Percentiles rank a stretch among this genome's conserved stretches.
Conservation (phyloP, 306 rosid genomes). For the Ochetophila trinervis region DNA sequence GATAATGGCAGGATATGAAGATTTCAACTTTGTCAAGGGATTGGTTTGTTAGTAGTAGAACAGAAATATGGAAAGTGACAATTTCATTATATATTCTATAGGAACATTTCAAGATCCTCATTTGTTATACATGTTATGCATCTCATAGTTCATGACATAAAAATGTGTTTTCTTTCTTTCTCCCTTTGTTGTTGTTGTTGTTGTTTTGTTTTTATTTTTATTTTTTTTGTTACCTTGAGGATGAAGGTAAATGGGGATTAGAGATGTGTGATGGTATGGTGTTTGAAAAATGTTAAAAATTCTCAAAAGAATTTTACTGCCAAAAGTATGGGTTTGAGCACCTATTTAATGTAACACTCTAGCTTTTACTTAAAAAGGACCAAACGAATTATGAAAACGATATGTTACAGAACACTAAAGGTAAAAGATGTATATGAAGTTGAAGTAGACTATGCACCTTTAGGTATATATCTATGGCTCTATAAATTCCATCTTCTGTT, state of each 20-base stretch:
- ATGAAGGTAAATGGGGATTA: no score
- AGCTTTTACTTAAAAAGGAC: neutral
- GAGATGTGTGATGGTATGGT: neutral
- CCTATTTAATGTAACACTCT: neutral
- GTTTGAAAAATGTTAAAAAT: neutral
- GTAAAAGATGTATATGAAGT: neutral
- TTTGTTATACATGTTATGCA: no score
- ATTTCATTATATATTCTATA: neutral
- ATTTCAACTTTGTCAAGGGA: neutral
- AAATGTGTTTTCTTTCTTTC: no score
- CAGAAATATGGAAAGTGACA: neutral
- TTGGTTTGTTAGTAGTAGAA: neutral
- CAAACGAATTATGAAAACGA: neutral
- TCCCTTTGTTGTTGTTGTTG: no score
- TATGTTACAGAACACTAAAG: neutral
- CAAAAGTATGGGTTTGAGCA: neutral
- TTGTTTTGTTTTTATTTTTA: no score
- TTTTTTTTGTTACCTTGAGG: no score
- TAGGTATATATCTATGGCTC: slow-evolving; percentile 85
- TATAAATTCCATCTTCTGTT: slow-evolving; percentile 87
- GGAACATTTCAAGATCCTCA: no score
- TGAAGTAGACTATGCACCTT: slow-evolving; percentile 51
- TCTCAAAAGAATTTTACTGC: neutral
- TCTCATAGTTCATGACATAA: no score
- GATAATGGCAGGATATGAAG: neutral